Evolutionary conservation across 331 rosid species (phyloP).

Genomic region (Malus hybrid): DNA sequence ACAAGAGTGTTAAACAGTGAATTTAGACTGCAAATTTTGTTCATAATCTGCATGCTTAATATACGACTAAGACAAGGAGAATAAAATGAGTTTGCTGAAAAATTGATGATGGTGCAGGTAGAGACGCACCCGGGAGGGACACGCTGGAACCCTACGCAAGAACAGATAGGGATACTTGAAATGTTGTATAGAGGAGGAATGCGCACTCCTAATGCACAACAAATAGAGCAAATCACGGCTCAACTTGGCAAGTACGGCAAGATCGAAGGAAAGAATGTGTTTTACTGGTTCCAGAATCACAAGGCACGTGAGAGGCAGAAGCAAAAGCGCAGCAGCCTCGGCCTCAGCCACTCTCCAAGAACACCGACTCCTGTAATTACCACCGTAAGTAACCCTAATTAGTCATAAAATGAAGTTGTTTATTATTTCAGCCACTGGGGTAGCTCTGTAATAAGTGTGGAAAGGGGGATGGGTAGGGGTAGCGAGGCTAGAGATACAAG

Average conservation of each 20-base stretch:
- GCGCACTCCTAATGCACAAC: slow-evolving; percentile 88
- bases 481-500: too few relatives aligned
- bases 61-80: too few relatives aligned
- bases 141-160: slow-evolving; percentile 95
- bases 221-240: slow-evolving; percentile 72
- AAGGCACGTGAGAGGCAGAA: slow-evolving; percentile 91
- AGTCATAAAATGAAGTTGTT: neutral
- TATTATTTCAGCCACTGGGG: too few relatives aligned
- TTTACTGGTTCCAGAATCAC: slow-evolving; percentile 96
- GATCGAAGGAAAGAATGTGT: slow-evolving; percentile 90
- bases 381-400: slow-evolving; percentile 26
- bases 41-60: too few relatives aligned
- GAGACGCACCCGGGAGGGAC: slow-evolving; percentile 91
- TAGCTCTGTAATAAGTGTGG: too few relatives aligned
- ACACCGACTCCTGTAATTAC: slow-evolving; percentile 30
- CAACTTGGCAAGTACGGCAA: slow-evolving; percentile 83
- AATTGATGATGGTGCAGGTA: slow-evolving; percentile 21
- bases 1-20: neutral
- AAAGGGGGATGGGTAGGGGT: too few relatives aligned
- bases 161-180: slow-evolving; percentile 86
- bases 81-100: neutral
- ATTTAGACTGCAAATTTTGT: neutral
- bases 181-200: slow-evolving; percentile 74
- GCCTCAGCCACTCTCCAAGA: slow-evolving; percentile 50
- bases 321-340: slow-evolving; percentile 77